phyloP scores from a whole-genome alignment of 2,329 filamentous ascomycete species.

The Cercospora janseana region DNA sequence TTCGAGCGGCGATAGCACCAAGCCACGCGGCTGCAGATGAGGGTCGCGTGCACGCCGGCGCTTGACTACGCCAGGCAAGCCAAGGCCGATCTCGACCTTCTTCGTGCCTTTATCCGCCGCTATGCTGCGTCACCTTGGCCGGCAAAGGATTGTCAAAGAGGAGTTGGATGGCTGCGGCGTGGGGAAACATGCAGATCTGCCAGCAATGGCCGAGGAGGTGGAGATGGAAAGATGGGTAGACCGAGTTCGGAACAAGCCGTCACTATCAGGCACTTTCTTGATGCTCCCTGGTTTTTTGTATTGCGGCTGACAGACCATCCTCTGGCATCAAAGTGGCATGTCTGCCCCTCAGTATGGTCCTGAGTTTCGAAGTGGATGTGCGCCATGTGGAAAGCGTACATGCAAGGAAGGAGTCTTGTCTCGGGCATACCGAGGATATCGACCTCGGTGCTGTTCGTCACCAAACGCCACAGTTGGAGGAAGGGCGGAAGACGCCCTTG shows the following conservation, averaged over 20 bases:
- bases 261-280: too few relatives aligned
- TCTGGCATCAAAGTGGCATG: too few relatives aligned
- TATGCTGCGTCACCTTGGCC: not conserved
- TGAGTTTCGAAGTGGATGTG: too few relatives aligned
- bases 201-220: not conserved
- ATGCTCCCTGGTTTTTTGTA: too few relatives aligned
- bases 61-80: not conserved
- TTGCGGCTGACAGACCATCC: too few relatives aligned
- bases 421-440: not conserved
- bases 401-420: too few relatives aligned
- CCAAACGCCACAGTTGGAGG: not conserved
- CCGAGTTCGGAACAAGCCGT: too few relatives aligned
- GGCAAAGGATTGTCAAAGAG: not conserved
- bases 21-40: not conserved
- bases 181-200: not conserved
- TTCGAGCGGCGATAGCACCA: constrained; percentile 1
- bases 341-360: too few relatives aligned
- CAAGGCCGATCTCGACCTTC: constrained; percentile 2
- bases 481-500: not conserved
- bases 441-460: not conserved
- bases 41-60: constrained; percentile 1
- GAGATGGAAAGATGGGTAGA: too few relatives aligned
- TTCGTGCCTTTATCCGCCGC: constrained; percentile 7
- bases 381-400: too few relatives aligned
- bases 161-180: not conserved